Evolutionary conservation across 495 filamentous ascomycete genomes (phyloP), one percentile per base, ranked within the genome.

Genomic region (Barbatosphaeria neglecta): DNA sequence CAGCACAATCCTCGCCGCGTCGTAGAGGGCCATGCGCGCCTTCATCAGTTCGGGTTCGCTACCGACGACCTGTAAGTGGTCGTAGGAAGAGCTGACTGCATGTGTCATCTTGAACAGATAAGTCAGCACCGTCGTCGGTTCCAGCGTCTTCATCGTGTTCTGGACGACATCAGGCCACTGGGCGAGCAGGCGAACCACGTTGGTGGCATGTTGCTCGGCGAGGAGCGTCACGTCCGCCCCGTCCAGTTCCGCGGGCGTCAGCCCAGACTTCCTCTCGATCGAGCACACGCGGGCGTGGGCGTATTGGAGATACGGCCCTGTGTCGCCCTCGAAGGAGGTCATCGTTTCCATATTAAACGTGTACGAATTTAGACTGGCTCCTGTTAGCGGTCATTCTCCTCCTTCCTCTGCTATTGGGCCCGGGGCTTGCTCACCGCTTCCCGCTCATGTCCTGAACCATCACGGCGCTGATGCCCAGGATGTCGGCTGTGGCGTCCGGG

Each of bases 61-160:
- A 39, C 85, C 84, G 11, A 90, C 75, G 20, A 94, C 83, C 58
- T 84, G 75, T 25, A 94, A 73, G 4, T 85, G 76, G 54, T 89
- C 87, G 60, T 92, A 94, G 60, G 82, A 84, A 31, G 81, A 85
- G 69, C 84, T 90, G 45, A 94, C 64, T 43, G 80, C 72, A 60
- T 92, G 87, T 1, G 86, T 93, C 82, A 95, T 83, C 65, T 80
- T 82, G 72, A 90, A 90, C 38, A 95, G 76, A 65, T 92, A 95
- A 10, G 80, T 81, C 25, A 94, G 68, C 42, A 93, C 65, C 0
- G 78, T 81, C 8, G 75, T 74, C 6, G 81, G 81, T 59, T 84
- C 81, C 6, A 78, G 68, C 0, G 79, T 81, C 56, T 75, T 77
- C 19, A 82, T 66, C 0, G 79, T 81, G 48, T 81, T 80, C 52